Percentiles rank a stretch among this genome's conserved stretches.
Conservation (phyloP, 805 yeast species). For the Tetrapisispora pingtungensis region DNA sequence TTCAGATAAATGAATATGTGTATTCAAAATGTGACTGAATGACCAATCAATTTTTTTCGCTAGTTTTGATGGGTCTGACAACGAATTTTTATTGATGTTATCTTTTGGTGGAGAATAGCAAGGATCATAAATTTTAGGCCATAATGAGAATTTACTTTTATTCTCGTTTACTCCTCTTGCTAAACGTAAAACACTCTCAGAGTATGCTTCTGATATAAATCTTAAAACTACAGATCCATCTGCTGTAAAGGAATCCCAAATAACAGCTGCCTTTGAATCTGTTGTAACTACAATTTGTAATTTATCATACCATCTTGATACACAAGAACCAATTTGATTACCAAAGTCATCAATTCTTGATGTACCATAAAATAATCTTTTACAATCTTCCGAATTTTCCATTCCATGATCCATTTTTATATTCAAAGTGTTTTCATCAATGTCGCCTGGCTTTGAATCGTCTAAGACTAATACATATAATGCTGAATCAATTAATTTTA, state of each 20-base stretch:
- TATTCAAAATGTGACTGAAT: constrained; percentile 30
- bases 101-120: constrained; percentile 1
- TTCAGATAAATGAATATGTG: constrained; percentile 67
- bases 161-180: constrained; percentile 70
- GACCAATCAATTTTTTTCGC: constrained; percentile 30
- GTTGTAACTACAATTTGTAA: constrained; percentile 74
- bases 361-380: constrained; percentile 77
- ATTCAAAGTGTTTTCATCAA: background rate
- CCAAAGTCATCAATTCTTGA: constrained; percentile 60
- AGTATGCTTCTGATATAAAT: constrained; percentile 80
- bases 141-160: constrained; percentile 30
- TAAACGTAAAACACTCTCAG: constrained; percentile 77
- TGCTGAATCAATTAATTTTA: constrained; percentile 56
- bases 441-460: constrained; percentile 38
- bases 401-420: background rate
- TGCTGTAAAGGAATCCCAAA: constrained; percentile 84
- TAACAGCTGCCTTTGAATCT: constrained; percentile 81
- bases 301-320: constrained; percentile 90
- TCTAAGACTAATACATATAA: constrained; percentile 75
- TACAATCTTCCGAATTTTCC: constrained; percentile 29
- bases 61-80: constrained; percentile 6
- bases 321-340: constrained; percentile 84
- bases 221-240: constrained; percentile 88
- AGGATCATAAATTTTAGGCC: constrained; percentile 20
- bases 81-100: background rate